phyloP scores from a whole-genome alignment of 2,329 filamentous ascomycete species.

The Hymenoscyphus salicellus region DNA sequence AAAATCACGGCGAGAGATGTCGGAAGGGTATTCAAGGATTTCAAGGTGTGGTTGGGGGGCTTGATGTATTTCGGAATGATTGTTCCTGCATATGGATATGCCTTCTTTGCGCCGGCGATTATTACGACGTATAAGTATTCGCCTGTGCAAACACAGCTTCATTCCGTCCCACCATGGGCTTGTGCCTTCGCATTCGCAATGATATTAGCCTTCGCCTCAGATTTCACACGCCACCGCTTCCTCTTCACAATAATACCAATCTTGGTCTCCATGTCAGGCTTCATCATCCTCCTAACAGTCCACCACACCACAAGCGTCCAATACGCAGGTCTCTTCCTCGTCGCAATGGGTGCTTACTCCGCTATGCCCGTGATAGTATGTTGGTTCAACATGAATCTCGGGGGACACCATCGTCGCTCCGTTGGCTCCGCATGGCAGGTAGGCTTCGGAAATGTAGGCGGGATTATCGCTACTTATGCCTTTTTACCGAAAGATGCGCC shows the following conservation, averaged over 20 bases:
- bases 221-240: conserved; percentile 70
- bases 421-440: conserved; percentile 75
- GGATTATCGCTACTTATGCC: conserved; percentile 72
- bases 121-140: conserved; percentile 64
- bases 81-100: conserved; percentile 74
- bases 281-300: conserved; percentile 69
- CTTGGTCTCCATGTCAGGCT: conserved; percentile 67
- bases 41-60: conserved; percentile 69
- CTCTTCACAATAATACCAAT: conserved; percentile 69
- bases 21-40: conserved; percentile 65
- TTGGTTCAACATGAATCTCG: conserved; percentile 80
- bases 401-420: conserved; percentile 66
- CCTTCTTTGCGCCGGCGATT: conserved; percentile 73
- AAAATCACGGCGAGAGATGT: conserved; percentile 59
- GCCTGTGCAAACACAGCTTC: conserved; percentile 50
- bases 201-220: conserved; percentile 68
- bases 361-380: conserved; percentile 88
- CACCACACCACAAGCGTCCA: conserved; percentile 65
- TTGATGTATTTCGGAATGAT: conserved; percentile 81
- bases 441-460: conserved; percentile 75
- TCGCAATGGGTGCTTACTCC: conserved; percentile 75
- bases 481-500: conserved; percentile 68
- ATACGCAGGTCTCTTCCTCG: conserved; percentile 78
- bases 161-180: conserved; percentile 58
- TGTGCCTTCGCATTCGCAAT: conserved; percentile 78